phyloP scores from a whole-genome alignment of 2,329 filamentous ascomycete species.

The Arthrobotrys musiformis region DNA sequence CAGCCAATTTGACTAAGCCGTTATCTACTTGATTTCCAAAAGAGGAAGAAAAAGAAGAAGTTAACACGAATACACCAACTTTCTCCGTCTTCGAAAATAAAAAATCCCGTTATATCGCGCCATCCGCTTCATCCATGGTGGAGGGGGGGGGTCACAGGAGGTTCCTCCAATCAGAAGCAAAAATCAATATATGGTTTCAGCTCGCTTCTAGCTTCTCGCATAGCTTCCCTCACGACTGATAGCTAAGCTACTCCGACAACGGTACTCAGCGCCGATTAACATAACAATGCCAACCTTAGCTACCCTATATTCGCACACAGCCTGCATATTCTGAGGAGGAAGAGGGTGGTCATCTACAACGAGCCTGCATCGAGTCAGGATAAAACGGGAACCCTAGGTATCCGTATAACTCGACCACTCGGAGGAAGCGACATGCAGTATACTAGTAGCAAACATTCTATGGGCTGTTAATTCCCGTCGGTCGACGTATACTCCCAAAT shows the following conservation, averaged over 20 bases:
- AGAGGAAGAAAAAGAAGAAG: too few relatives aligned
- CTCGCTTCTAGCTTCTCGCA: slow-evolving; percentile 1
- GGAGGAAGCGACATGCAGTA: neutral
- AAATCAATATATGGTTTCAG: neutral
- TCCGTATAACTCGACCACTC: neutral
- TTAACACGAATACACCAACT: neutral
- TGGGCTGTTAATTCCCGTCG: neutral
- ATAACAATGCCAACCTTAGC: too few relatives aligned
- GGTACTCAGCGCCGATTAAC: too few relatives aligned
- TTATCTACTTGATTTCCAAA: too few relatives aligned
- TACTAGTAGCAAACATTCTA: neutral
- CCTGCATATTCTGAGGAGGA: too few relatives aligned
- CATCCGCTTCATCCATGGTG: neutral
- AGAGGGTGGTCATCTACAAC: too few relatives aligned
- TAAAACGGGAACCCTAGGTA: neutral
- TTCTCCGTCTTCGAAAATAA: neutral
- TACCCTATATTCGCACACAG: too few relatives aligned
- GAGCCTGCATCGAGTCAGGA: too few relatives aligned
- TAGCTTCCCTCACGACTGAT: neutral
- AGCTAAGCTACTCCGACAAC: neutral
- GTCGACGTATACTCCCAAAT: neutral
- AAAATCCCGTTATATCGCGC: slow-evolving; percentile 18
- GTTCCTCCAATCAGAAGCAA: neutral
- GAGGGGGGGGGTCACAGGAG: neutral
- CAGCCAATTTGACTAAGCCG: too few relatives aligned